These are phyloP conservation scores for Suillus hirtellus DNA, from an alignment of 768 basidiomycete species.

Conservation along the genomic window DNA sequence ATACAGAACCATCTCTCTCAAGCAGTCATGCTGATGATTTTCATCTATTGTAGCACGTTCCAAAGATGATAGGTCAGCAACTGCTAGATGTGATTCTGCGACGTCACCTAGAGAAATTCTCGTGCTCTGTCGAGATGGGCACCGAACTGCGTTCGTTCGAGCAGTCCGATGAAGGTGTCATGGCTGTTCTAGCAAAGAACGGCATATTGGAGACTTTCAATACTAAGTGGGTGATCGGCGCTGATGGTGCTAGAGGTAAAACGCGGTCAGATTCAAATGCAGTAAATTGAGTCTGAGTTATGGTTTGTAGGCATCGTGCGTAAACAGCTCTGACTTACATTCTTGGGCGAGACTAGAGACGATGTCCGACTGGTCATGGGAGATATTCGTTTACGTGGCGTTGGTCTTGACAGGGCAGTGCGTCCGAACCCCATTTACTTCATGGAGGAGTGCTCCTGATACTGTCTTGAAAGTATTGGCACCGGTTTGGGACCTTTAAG, in stretches of 20 bases:
- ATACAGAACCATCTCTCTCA: constrained; percentile 1
- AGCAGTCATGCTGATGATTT: background rate
- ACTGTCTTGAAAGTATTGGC: constrained; percentile 7
- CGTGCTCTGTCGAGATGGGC: constrained; percentile 36
- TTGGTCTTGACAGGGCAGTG: constrained; percentile 42
- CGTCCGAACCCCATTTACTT: constrained; percentile 1
- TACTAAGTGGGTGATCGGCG: constrained; percentile 16
- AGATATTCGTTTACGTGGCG: constrained; percentile 38
- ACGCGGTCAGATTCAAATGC: too few species aligned
- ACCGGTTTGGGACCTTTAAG: constrained; percentile 43
- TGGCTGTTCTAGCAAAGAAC: constrained; percentile 15
- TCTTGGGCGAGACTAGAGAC: constrained; percentile 33
- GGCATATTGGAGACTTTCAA: constrained; percentile 6
- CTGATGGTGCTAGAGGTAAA: constrained; percentile 22
- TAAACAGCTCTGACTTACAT: constrained; percentile 15
- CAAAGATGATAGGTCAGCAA: constrained; percentile 22
- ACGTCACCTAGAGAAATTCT: constrained; percentile 22
- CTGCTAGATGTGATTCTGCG: constrained; percentile 29
- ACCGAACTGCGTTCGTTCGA: constrained; percentile 36
- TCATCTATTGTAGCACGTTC: constrained; percentile 15
- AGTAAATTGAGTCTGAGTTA: background rate
- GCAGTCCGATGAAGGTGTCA: constrained; percentile 33
- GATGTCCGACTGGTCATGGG: constrained; percentile 27
- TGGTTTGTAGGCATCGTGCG: constrained; percentile 6
- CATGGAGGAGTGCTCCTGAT: background rate